A percentile compares a stretch with the other conserved stretches of the same genome.
Conservation (phyloP, 495 filamentous ascomycete species). For the Aspergillus carlsbadensis region DNA sequence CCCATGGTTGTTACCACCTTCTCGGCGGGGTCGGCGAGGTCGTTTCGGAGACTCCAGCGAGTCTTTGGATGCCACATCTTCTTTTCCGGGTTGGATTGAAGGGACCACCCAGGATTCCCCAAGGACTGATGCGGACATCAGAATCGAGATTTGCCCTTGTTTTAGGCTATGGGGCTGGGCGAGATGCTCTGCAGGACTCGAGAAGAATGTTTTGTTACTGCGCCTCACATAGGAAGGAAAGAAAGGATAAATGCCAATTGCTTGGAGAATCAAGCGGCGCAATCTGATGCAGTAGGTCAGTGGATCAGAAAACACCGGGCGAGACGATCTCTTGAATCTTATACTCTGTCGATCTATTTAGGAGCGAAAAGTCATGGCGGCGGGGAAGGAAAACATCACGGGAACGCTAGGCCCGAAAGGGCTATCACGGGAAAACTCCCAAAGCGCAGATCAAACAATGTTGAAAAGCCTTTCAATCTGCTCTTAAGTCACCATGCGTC, state of each 20-base stretch:
- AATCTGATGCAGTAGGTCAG: neutral
- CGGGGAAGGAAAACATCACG: conserved; percentile 11
- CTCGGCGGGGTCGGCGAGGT: neutral
- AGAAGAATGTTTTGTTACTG: neutral
- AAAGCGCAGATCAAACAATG: neutral
- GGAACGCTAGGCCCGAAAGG: conserved; percentile 12
- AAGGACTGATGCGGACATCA: conserved; percentile 33
- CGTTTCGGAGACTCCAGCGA: neutral
- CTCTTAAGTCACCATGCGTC: conserved; percentile 19
- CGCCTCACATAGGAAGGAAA: neutral
- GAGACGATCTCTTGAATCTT: neutral
- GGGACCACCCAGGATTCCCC: conserved; percentile 44
- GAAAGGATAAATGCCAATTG: neutral
- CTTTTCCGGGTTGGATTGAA: conserved; percentile 20
- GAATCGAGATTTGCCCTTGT: neutral
- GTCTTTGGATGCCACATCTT: conserved; percentile 2
- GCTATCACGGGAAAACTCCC: conserved; percentile 9
- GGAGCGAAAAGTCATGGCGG: neutral
- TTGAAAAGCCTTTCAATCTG: neutral
- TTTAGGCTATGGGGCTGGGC: neutral
- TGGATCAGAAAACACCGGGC: neutral
- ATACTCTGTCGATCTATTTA: conserved; percentile 7
- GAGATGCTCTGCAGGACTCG: neutral
- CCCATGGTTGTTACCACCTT: conserved; percentile 16
- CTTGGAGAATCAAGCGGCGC: neutral